Evolutionary conservation across 164 flowering plant species (phyloP).

Genomic region (Sedum album): DNA sequence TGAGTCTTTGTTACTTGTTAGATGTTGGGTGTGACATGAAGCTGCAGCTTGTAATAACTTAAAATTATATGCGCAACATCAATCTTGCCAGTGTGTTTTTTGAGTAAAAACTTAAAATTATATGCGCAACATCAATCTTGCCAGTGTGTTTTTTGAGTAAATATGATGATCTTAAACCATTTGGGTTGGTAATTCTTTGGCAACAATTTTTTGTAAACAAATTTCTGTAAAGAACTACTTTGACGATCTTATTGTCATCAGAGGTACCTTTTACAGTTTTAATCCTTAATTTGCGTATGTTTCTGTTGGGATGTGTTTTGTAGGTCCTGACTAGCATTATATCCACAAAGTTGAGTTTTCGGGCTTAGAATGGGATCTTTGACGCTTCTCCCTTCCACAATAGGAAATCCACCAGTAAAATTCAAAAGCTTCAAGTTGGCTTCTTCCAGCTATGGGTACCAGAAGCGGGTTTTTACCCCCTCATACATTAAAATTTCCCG

Average conservation of each 20-base stretch:
- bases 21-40: no score
- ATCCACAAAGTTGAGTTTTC: neutral
- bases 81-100: no score
- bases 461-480: neutral
- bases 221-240: no score
- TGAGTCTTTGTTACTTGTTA: no score
- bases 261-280: neutral
- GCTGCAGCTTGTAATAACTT: no score
- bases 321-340: neutral
- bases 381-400: neutral
- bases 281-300: neutral
- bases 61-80: neutral
- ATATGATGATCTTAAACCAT: no score
- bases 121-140: no score
- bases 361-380: neutral
- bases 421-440: constrained; percentile 1
- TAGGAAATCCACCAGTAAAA: neutral
- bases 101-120: no score
- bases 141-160: no score
- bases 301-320: neutral
- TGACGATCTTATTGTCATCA: no score
- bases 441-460: neutral
- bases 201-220: no score
- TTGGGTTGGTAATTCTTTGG: no score
- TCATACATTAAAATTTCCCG: constrained; percentile 14